Evolutionary conservation across 352 stramenopile genomes (phyloP).

Genomic region (Phytophthora melonis): DNA sequence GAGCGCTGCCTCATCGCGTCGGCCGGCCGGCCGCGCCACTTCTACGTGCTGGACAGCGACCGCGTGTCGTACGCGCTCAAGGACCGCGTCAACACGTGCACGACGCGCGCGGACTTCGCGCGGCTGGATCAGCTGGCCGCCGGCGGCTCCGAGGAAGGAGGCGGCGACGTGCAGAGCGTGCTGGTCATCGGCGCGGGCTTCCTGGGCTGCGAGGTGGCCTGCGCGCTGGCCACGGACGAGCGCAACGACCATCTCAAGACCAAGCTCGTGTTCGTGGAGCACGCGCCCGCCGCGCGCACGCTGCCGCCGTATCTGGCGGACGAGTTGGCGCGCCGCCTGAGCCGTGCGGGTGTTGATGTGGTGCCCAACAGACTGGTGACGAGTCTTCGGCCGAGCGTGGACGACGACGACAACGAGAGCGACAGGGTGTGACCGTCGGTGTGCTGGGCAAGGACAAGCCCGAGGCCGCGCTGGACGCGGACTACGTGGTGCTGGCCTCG

Average conservation of each 20-base stretch:
- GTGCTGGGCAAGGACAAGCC: constrained; percentile 73
- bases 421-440: constrained; percentile 57
- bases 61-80: constrained; percentile 85
- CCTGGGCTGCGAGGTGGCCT: constrained; percentile 89
- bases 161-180: constrained; percentile 51
- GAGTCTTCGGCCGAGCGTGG: constrained; percentile 65
- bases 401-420: constrained; percentile 53
- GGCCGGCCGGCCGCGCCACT: constrained; percentile 80
- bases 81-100: constrained; percentile 90
- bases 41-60: constrained; percentile 91
- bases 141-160: constrained; percentile 31
- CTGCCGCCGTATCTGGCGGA: constrained; percentile 87
- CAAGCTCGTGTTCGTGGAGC: constrained; percentile 67
- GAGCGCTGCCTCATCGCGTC: constrained; percentile 91
- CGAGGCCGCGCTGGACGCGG: constrained; percentile 68
- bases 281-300: constrained; percentile 61
- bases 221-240: constrained; percentile 71
- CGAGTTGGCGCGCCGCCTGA: constrained; percentile 70
- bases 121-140: constrained; percentile 73
- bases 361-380: constrained; percentile 82
- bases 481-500: constrained; percentile 93
- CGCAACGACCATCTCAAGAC: constrained; percentile 60
- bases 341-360: constrained; percentile 68
- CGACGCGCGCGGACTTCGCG: constrained; percentile 83
- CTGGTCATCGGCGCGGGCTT: constrained; percentile 92